phyloP scores from a whole-genome alignment of 73 alveolate species.

The Paramecium caudatum region DNA sequence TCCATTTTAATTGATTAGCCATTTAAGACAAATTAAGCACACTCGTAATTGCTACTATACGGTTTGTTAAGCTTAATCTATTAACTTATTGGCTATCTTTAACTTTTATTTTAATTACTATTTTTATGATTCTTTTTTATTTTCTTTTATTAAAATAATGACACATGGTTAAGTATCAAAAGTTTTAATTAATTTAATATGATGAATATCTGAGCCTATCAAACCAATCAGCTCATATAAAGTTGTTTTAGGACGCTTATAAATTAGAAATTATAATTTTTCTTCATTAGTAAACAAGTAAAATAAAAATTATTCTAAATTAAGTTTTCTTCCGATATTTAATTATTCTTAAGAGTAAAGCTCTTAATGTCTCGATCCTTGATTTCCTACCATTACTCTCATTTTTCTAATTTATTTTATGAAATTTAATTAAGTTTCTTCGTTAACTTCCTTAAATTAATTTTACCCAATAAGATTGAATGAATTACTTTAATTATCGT shows the following conservation, averaged over 20 bases:
- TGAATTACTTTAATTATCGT: not conserved
- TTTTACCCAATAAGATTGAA: constrained; percentile 17
- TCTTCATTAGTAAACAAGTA: constrained; percentile 15
- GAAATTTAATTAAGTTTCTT: constrained; percentile 17
- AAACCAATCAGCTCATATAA: not conserved
- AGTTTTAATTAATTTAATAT: constrained; percentile 6
- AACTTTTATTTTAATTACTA: not conserved
- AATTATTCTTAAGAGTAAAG: constrained; percentile 21
- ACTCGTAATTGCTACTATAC: not conserved
- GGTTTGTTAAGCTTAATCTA: constrained; percentile 15
- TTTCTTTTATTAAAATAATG: constrained; percentile 9
- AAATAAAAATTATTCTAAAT: not conserved
- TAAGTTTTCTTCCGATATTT: not conserved
- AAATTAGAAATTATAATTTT: constrained; percentile 2
- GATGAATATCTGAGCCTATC: constrained; percentile 4
- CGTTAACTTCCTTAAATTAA: not conserved
- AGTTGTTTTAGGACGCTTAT: not conserved
- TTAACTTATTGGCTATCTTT: not conserved
- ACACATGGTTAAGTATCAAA: constrained; percentile 40
- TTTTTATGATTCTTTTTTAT: constrained; percentile 9
- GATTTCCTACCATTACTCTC: constrained; percentile 1
- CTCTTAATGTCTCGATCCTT: not conserved
- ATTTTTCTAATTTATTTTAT: not conserved
- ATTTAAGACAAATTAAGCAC: not conserved
- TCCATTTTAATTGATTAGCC: not conserved